A percentile compares a stretch with the other conserved stretches of the same genome.
Conservation (phyloP, 1,284 basidiomycete genomes). For the Ustilago trichophora region DNA sequence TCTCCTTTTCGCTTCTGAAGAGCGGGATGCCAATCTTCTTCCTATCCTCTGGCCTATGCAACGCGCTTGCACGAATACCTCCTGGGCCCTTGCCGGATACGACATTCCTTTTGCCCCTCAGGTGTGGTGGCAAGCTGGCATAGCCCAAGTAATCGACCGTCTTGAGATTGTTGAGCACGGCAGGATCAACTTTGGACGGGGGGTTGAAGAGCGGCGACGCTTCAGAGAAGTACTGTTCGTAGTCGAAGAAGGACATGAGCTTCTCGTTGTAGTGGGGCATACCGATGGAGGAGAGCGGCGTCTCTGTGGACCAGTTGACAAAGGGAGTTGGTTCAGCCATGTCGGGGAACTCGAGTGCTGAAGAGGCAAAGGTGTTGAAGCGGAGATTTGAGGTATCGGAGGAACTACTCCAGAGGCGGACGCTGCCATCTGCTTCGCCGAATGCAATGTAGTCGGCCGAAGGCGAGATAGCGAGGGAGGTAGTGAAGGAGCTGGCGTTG, state of each 20-base stretch:
- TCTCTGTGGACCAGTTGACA: slow-evolving; percentile 82
- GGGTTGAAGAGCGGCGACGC: slow-evolving; percentile 71
- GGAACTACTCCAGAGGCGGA: slow-evolving; percentile 83
- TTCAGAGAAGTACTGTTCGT: slow-evolving; percentile 52
- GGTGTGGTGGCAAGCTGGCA: slow-evolving; percentile 81
- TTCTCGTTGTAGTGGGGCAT: slow-evolving; percentile 83
- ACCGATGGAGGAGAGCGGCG: slow-evolving; percentile 89
- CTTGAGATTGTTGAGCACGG: slow-evolving; percentile 81
- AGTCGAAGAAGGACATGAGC: slow-evolving; percentile 80
- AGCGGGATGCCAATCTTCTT: slow-evolving; percentile 69
- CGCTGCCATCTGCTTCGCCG: slow-evolving; percentile 84
- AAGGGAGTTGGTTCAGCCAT: slow-evolving; percentile 74
- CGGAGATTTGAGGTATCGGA: slow-evolving; percentile 68
- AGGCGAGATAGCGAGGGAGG: slow-evolving; percentile 82
- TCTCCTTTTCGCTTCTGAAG: slow-evolving; percentile 83
- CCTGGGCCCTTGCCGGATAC: slow-evolving; percentile 68
- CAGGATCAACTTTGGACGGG: slow-evolving; percentile 79
- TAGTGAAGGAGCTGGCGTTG: slow-evolving; percentile 76
- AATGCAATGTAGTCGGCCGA: slow-evolving; percentile 90
- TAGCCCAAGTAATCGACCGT: slow-evolving; percentile 88
- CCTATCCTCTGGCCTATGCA: slow-evolving; percentile 56
- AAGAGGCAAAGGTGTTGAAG: slow-evolving; percentile 87
- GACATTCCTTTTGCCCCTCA: slow-evolving; percentile 83
- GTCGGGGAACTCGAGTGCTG: slow-evolving; percentile 86
- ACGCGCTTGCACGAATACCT: slow-evolving; percentile 40